Evolutionary conservation across 305 asterid genomes (phyloP), one percentile per base, ranked within the genome.

Genomic region (Fraxinus angustifolia): DNA sequence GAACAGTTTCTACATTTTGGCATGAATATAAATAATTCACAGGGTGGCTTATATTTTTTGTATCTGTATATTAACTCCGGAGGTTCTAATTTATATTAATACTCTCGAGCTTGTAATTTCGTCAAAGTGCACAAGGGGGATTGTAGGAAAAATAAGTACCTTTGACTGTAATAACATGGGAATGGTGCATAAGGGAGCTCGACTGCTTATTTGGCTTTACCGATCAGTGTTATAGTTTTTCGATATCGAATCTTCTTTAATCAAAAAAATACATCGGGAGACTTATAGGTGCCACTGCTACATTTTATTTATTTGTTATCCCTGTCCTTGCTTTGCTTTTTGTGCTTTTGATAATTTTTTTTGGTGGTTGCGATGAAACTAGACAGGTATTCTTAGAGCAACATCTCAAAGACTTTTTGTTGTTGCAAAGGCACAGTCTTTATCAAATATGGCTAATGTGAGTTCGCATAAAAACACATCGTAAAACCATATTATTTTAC

Each of bases 381-480:
- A 91, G 96, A 87, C 95, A 91, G 96, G 90, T 85, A 83, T 79
- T 89, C 79, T 87, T 84, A 88, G 88, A 80, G 71, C 80, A 78
- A 87, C 86, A 65, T 83, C 91, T 82, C 86, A 80, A 83, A 89
- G 90, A 82, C 73, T 85, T 68, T 79, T 86, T 26, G 45, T 81
- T 87, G 71, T 84, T 48, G 85, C 85, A 28, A 90, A 88, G 82
- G 85, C 86, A 75, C 86, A 87, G 68, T 79, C 90, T 3, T 33
- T 71, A 8, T 70, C 90, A 76, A 87, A 70, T 67, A 91, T 94
- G 97, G 91, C 90, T 71, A 78, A 77, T 72, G 98, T 94, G 89
- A 90, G 95, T 91, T 86, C 50, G 1, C 40, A 6, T 38, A 38
- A 60, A 75, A 11, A 78, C 58, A 42, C 79, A 33, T n/a, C 2